Percentiles rank a stretch among this genome's conserved stretches.
These are phyloP conservation scores for Cercospora nicotianae DNA, from an alignment of 2,329 filamentous ascomycete genomes.

Conservation along the genomic window DNA sequence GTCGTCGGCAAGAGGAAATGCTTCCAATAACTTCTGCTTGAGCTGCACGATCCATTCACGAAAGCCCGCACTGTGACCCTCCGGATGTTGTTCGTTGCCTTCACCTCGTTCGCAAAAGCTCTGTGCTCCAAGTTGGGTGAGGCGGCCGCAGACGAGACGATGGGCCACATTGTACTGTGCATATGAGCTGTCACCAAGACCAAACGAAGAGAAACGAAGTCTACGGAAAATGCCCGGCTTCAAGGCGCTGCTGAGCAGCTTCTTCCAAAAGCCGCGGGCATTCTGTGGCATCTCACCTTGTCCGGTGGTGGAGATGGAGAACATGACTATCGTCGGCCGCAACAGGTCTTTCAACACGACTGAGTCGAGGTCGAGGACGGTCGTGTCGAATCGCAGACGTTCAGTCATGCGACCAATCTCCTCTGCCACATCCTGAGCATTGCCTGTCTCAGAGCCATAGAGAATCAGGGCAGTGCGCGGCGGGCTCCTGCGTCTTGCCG, in stretches of 20 bases:
- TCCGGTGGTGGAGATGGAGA: conserved; percentile 87
- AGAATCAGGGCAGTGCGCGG: conserved; percentile 65
- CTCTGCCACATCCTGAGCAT: conserved; percentile 85
- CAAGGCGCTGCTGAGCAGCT: conserved; percentile 75
- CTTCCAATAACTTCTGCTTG: conserved; percentile 62
- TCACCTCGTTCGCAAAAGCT: conserved; percentile 78
- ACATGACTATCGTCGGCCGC: conserved; percentile 62
- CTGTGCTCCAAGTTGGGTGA: conserved; percentile 78
- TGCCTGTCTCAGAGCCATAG: conserved; percentile 94
- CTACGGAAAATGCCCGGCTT: conserved; percentile 66
- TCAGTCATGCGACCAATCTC: conserved; percentile 75
- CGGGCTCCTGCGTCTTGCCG: neutral
- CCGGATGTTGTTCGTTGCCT: conserved; percentile 88
- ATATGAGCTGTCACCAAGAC: conserved; percentile 92
- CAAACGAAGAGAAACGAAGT: conserved; percentile 80
- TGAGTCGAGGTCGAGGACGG: conserved; percentile 74
- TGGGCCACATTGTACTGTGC: conserved; percentile 91
- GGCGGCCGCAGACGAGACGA: conserved; percentile 79
- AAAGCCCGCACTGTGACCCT: conserved; percentile 63
- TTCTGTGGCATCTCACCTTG: conserved; percentile 92
- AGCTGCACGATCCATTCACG: conserved; percentile 54
- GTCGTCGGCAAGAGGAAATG: conserved; percentile 68
- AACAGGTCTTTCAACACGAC: conserved; percentile 60
- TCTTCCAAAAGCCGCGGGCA: conserved; percentile 79
- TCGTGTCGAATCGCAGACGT: conserved; percentile 74